Evolutionary conservation across 2,329 filamentous ascomycete species (phyloP).

Genomic region (Lecanicillium sp.): DNA sequence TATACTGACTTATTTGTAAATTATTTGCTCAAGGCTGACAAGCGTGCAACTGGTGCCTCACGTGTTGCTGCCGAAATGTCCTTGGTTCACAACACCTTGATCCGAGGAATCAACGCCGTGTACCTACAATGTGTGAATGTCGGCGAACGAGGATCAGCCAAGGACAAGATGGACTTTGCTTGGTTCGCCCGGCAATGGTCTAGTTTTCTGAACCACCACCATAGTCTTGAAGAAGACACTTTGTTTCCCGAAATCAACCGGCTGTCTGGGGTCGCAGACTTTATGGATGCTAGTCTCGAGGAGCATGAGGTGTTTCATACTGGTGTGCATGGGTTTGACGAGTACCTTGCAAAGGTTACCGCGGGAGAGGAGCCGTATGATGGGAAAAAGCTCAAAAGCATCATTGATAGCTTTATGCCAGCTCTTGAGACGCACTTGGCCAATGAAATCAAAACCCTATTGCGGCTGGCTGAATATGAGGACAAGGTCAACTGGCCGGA

Average conservation of each 20-base stretch:
- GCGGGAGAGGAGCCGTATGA: conserved; percentile 20
- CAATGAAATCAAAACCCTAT: conserved; percentile 29
- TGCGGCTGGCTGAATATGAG: conserved; percentile 23
- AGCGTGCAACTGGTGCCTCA: conserved; percentile 11
- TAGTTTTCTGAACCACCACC: conserved; percentile 26
- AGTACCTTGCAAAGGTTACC: conserved; percentile 10
- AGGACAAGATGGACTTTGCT: conserved; percentile 25
- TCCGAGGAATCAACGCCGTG: conserved; percentile 29
- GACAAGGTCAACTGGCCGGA: conserved; percentile 25
- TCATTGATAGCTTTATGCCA: conserved; percentile 28
- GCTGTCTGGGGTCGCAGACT: conserved; percentile 21
- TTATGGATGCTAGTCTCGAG: conserved; percentile 32
- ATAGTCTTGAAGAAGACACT: conserved; percentile 26
- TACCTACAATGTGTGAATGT: conserved; percentile 28
- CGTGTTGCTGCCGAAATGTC: conserved; percentile 22
- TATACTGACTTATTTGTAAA: not conserved
- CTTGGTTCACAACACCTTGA: conserved; percentile 25
- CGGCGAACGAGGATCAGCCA: conserved; percentile 14
- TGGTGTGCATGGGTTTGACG: conserved; percentile 21
- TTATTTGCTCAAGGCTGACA: no score
- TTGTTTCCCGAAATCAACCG: conserved; percentile 31
- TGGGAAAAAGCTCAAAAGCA: conserved; percentile 18
- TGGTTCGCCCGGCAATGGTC: conserved; percentile 25
- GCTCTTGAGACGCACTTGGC: conserved; percentile 25
- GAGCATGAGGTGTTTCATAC: conserved; percentile 31